Conservation (phyloP, 176 grass and related monocot genomes). For the Phoenix roebelenii region DNA sequence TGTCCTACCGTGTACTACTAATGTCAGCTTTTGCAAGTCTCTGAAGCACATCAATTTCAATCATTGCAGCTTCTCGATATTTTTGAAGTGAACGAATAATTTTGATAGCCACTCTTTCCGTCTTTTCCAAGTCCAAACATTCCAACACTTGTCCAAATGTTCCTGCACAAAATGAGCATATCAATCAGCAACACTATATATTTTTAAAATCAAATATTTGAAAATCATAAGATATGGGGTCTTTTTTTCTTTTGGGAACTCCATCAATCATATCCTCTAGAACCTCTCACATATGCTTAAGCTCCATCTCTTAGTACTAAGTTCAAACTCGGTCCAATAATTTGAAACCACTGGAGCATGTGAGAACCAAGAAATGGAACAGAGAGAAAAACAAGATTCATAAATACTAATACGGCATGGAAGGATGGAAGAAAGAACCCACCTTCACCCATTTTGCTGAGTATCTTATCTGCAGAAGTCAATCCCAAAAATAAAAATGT, state of each 20-base stretch:
- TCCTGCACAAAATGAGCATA: slow-evolving; percentile 29
- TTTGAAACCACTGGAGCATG: no score
- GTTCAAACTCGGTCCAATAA: no score
- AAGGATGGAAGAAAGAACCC: slow-evolving; percentile 18
- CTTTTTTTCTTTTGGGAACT: no score
- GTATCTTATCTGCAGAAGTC: slow-evolving; percentile 77
- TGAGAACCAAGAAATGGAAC: slow-evolving; percentile 3
- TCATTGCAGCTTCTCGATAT: slow-evolving; percentile 97
- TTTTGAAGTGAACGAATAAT: slow-evolving; percentile 86
- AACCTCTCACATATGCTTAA: no score
- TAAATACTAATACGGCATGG: not conserved
- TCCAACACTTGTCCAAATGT: slow-evolving; percentile 98
- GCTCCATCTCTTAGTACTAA: no score
- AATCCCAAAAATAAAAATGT: slow-evolving; percentile 16
- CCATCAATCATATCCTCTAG: no score
- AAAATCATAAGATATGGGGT: no score
- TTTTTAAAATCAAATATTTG: no score
- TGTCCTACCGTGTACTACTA: slow-evolving; percentile 61
- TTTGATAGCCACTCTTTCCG: slow-evolving; percentile 91
- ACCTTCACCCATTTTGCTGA: slow-evolving; percentile 99
- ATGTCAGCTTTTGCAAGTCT: slow-evolving; percentile 78
- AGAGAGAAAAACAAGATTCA: not conserved
- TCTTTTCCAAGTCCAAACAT: slow-evolving; percentile 90
- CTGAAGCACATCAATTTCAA: slow-evolving; percentile 95
- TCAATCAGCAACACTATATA: no score